Conservation (phyloP, 2,329 filamentous ascomycete species). For the Eutypella sp. region DNA sequence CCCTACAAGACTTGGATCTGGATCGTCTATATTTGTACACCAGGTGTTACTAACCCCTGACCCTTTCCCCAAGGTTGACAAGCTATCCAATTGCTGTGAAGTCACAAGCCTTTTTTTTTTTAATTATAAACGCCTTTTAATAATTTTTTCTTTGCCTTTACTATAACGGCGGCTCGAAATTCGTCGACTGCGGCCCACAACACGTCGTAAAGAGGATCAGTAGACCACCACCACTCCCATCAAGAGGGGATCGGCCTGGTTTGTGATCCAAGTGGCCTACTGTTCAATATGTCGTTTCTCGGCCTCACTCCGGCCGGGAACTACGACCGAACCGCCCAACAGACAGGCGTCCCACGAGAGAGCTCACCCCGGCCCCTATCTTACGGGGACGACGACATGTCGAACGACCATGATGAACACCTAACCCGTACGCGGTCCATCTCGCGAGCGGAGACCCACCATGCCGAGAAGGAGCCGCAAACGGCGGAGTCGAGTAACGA, state of each 20-base stretch:
- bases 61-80: no score
- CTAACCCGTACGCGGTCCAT: conserved; percentile 27
- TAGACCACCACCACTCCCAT: no score
- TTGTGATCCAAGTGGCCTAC: neutral
- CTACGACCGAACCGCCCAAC: neutral
- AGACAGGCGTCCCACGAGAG: conserved; percentile 5
- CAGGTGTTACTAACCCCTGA: no score
- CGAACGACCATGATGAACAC: no score
- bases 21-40: no score
- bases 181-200: no score
- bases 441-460: conserved; percentile 26
- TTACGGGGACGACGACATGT: conserved; percentile 16
- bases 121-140: no score
- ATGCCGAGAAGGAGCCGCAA: conserved; percentile 23
- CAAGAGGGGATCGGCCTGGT: neutral
- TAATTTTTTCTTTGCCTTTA: no score
- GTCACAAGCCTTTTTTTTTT: no score
- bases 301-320: neutral
- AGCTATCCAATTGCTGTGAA: no score
- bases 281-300: neutral
- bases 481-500: conserved; percentile 25
- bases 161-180: no score
- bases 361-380: conserved; percentile 16
- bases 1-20: no score
- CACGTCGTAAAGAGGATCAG: neutral